Conservation (phyloP, 2,329 filamentous ascomycete species). For the Colletotrichum euphorbiae region DNA sequence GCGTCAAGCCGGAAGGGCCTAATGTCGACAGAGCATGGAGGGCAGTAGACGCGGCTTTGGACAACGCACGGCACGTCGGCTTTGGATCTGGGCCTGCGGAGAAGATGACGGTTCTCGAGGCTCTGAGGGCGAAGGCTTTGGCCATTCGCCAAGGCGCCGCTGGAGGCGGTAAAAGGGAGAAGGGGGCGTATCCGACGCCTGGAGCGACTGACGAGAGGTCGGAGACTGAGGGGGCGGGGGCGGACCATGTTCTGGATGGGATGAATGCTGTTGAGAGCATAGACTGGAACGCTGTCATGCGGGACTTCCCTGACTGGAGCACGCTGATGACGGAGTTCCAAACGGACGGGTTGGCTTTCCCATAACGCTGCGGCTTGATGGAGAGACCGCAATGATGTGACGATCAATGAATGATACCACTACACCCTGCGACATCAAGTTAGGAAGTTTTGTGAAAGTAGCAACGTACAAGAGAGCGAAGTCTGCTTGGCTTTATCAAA, state of each 20-base stretch:
- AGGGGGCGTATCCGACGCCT: constrained; percentile 14
- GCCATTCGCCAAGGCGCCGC: constrained; percentile 39
- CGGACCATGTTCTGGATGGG: not conserved
- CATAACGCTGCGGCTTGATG: not conserved
- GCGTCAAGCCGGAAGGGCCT: constrained; percentile 50
- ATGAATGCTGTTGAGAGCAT: constrained; percentile 14
- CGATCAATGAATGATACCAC: too few relatives aligned
- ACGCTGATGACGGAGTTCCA: constrained; percentile 47
- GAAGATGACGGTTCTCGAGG: constrained; percentile 49
- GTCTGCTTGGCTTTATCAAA: too few relatives aligned
- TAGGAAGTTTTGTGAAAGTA: too few relatives aligned
- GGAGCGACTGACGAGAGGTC: constrained; percentile 10
- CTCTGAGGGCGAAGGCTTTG: constrained; percentile 47
- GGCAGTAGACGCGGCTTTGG: constrained; percentile 38
- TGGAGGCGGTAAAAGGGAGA: not conserved
- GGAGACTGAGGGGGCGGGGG: not conserved
- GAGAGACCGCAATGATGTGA: too few relatives aligned
- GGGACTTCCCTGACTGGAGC: constrained; percentile 46
- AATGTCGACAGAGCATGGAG: constrained; percentile 50
- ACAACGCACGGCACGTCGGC: constrained; percentile 20
- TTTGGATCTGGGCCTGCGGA: constrained; percentile 39
- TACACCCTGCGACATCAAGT: too few relatives aligned
- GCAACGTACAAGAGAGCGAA: too few relatives aligned
- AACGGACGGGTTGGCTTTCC: constrained; percentile 43
- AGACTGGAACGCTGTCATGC: constrained; percentile 20